These are phyloP conservation scores for Cinnamomum micranthum DNA, from an alignment of 164 flowering plant genomes.

Conservation along the genomic window DNA sequence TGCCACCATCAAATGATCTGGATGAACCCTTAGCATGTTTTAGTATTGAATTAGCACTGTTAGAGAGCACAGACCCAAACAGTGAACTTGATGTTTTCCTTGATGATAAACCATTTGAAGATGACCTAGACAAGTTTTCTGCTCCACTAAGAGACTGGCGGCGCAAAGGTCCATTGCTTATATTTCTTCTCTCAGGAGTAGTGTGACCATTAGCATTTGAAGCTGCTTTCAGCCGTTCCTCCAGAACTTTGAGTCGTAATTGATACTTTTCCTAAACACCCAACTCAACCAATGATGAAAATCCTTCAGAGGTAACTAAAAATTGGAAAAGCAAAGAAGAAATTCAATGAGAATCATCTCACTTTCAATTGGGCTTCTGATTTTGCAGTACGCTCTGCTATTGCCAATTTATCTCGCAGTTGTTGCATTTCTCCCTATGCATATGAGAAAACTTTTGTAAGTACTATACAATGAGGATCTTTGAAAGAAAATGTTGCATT, in stretches of 20 bases:
- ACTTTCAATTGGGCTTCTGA: slow-evolving; percentile 76
- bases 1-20: slow-evolving; percentile 53
- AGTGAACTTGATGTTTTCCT: slow-evolving; percentile 28
- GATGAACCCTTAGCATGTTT: slow-evolving; percentile 39
- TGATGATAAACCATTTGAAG: slow-evolving; percentile 40
- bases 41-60: slow-evolving; percentile 27
- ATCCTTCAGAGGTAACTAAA: not conserved
- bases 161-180: slow-evolving; percentile 58
- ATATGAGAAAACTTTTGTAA: not conserved
- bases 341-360: slow-evolving; percentile 7
- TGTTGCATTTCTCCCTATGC: slow-evolving; percentile 76
- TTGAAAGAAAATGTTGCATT: not conserved
- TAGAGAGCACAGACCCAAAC: slow-evolving; percentile 25
- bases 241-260: slow-evolving; percentile 65
- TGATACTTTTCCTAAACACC: slow-evolving; percentile 52
- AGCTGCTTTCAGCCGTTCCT: slow-evolving; percentile 56
- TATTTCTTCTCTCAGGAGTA: slow-evolving; percentile 56
- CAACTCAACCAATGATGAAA: slow-evolving; percentile 7
- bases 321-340: not conserved
- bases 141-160: slow-evolving; percentile 71
- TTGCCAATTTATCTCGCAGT: slow-evolving; percentile 60
- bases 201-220: slow-evolving; percentile 39
- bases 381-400: slow-evolving; percentile 65
- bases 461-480: not conserved
- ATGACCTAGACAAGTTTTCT: slow-evolving; percentile 37